Base-by-base conservation (phyloP, 768 basidiomycete species). In the Suillus variegatus region DNA sequence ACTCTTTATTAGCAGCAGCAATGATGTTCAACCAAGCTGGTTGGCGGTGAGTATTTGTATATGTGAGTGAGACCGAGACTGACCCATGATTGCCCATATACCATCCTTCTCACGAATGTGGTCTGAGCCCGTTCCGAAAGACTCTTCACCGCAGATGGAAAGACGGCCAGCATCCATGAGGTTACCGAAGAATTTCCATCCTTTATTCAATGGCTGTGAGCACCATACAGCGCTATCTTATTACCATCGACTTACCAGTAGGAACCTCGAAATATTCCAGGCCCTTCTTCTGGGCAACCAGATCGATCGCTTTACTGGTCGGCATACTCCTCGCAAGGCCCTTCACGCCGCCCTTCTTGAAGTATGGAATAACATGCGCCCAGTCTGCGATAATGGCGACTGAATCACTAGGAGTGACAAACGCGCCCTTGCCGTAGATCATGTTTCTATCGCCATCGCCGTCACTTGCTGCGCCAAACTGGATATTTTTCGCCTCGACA, bases 171-270 rank as follows among this genome's bases (percentile, higher is more conserved):
- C 97, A 76, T 99, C 97, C 97, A 99, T 99, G 71, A 99, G 83
- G 80, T 99, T 99, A 56, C 97, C 97, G 75, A 99, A 99, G 87
- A 99, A 99, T 80, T 99, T 99, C 95, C 95, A 98, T 68, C 97
- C 96, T 95, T 68, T 18, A 16, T 60, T 60, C 49, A 52, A 16
- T 40, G 43, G 63, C 20, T 3, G 54, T 67, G 7, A 70, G 64
- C 47, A 35, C 40, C 18, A 14, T 16, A n/a, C n/a, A 58, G 58
- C 32, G 28, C 32, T 56, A 22, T 18, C 20, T 16, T 7, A 13
- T 47, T 0, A 58, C 64, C 40, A 40, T 56, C 3, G 46, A 65
- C 86, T 69, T 66, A 91, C 95, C 95, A 25, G 97, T 99, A 4
- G 97, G 97, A 22, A 99, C 97, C 76, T 98, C 97, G 72, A 97